A percentile compares a stretch with the other conserved stretches of the same genome.
Evolutionary conservation across 2,329 filamentous ascomycete genomes (phyloP).

Genomic region (Penicillium sp.): DNA sequence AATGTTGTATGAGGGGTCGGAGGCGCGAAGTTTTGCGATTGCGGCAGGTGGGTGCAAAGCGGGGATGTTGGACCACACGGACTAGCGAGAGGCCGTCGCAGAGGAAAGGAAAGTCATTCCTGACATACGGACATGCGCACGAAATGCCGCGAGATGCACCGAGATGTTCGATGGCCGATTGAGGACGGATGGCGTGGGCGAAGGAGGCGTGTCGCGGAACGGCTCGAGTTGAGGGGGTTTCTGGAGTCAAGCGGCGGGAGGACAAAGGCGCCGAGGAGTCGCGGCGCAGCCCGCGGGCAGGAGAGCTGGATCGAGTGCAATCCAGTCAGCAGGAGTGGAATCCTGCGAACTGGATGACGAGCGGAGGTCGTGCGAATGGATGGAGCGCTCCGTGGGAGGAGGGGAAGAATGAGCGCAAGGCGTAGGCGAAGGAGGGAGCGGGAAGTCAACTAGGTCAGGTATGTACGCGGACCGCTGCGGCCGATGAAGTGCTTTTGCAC

Average conservation of each 20-base stretch:
- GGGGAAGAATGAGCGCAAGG: conserved; percentile 17
- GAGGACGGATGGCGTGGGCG: conserved; percentile 17
- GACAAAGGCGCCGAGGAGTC: conserved; percentile 26
- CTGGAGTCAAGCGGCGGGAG: conserved; percentile 27
- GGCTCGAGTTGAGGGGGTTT: conserved; percentile 25
- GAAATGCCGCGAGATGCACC: conserved; percentile 21
- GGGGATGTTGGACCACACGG: conserved; percentile 43
- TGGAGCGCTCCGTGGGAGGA: conserved; percentile 13
- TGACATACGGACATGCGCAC: conserved; percentile 30
- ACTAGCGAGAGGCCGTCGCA: conserved; percentile 40
- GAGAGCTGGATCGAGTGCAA: conserved; percentile 11
- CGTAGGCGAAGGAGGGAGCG: conserved; percentile 21
- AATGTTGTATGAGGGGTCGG: conserved; percentile 17
- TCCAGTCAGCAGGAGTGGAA: conserved; percentile 21
- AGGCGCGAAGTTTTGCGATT: conserved; percentile 29
- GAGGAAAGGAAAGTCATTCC: conserved; percentile 42
- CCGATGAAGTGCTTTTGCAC: conserved; percentile 4
- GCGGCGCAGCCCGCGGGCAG: conserved; percentile 26
- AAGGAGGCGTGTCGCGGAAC: conserved; percentile 21
- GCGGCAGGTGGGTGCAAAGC: conserved; percentile 41
- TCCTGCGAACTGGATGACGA: conserved; percentile 21
- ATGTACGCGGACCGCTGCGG: conserved; percentile 19
- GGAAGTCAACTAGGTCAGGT: conserved; percentile 21
- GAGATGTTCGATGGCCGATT: conserved; percentile 20
- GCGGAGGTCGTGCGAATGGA: conserved; percentile 13